Percentiles rank a stretch among this genome's conserved stretches.
phyloP scores from a whole-genome alignment of 2,329 filamentous ascomycete genomes.

The Drechslerella coelobrocha region DNA sequence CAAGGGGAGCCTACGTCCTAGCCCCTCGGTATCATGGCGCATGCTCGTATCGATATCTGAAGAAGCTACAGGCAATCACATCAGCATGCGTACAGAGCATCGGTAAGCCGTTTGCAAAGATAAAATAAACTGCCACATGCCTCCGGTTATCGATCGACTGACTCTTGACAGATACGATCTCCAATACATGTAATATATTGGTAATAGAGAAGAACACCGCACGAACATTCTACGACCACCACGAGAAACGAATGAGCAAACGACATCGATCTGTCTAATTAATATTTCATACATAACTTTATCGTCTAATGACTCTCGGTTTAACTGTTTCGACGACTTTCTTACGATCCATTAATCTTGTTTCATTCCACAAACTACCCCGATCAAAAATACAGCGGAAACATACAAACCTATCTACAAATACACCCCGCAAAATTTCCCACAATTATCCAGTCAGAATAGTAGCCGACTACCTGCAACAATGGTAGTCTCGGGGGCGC shows the following conservation, averaged over 20 bases:
- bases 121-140: not conserved
- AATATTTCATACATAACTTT: not conserved
- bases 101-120: not conserved
- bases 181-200: not conserved
- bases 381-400: too few relatives aligned
- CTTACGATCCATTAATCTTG: not conserved
- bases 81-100: constrained; percentile 2
- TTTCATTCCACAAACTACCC: too few relatives aligned
- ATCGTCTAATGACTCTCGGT: not conserved
- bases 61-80: constrained; percentile 10
- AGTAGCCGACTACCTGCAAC: too few relatives aligned
- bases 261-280: not conserved
- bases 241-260: not conserved
- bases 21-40: constrained; percentile 4
- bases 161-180: not conserved
- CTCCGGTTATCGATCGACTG: not conserved
- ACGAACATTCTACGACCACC: not conserved
- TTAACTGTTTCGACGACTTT: not conserved
- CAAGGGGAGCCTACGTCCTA: constrained; percentile 15
- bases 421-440: too few relatives aligned
- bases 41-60: constrained; percentile 40
- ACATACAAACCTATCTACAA: too few relatives aligned
- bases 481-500: too few relatives aligned
- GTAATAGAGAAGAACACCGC: not conserved
- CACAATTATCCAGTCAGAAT: too few relatives aligned